phyloP scores from a whole-genome alignment of 768 basidiomycete species.

The Coprinellus micaceus region DNA sequence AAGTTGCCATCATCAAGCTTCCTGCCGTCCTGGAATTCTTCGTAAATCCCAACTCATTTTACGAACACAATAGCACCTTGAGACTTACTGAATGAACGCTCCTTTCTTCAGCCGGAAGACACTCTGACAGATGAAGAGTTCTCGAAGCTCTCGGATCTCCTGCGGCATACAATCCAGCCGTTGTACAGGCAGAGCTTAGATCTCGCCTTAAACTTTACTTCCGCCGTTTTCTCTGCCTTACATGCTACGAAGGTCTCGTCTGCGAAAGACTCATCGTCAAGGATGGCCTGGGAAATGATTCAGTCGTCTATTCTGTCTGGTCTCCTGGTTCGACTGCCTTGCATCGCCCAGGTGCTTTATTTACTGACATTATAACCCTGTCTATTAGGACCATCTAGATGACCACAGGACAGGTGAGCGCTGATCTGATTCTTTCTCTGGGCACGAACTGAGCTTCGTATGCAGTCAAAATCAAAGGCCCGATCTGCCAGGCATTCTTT shows the following conservation, averaged over 20 bases:
- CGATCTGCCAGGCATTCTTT: conserved; percentile 14
- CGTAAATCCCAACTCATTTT: conserved; percentile 22
- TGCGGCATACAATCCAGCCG: neutral
- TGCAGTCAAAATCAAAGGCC: conserved; percentile 10
- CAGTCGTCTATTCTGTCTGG: conserved; percentile 14
- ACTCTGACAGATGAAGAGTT: neutral
- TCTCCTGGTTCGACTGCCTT: conserved; percentile 22
- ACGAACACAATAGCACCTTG: neutral
- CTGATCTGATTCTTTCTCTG: neutral
- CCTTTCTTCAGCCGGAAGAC: neutral
- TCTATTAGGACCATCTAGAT: conserved; percentile 16
- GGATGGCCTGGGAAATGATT: conserved; percentile 8
- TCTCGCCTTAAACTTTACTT: conserved; percentile 3
- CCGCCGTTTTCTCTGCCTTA: neutral
- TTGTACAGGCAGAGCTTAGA: neutral
- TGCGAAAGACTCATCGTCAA: neutral
- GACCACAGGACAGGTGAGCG: conserved; percentile 12
- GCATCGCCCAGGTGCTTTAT: neutral
- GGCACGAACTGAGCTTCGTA: neutral
- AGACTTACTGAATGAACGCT: neutral
- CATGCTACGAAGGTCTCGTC: neutral
- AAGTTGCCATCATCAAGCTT: conserved; percentile 33
- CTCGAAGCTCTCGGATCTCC: neutral
- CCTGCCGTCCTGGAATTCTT: conserved; percentile 39
- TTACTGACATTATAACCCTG: neutral